Evolutionary conservation across 306 rosid genomes (phyloP).

Genomic region (Prunus campanulata): DNA sequence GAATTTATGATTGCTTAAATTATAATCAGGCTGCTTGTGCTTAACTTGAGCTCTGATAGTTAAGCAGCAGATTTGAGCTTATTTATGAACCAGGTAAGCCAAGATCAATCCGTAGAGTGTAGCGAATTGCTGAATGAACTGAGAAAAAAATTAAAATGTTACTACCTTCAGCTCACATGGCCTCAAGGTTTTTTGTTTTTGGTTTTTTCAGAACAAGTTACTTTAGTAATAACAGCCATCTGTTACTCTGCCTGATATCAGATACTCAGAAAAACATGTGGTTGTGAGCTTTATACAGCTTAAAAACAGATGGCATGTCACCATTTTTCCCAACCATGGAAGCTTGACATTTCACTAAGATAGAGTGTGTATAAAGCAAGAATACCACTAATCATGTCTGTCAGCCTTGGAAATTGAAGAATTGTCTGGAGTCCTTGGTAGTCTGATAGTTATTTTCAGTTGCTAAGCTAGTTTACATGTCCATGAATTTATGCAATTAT

Average conservation of each 20-base stretch:
- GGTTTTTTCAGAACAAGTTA: background rate
- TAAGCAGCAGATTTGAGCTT: too few species aligned
- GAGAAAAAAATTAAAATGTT: background rate
- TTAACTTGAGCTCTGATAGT: too few species aligned
- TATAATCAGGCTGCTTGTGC: too few species aligned
- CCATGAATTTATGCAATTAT: background rate
- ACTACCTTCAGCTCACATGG: background rate
- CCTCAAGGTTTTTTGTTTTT: background rate
- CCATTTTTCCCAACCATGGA: background rate
- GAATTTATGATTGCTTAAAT: too few species aligned
- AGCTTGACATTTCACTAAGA: background rate
- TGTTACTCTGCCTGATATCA: background rate
- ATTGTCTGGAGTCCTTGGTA: background rate
- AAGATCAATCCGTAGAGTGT: too few species aligned
- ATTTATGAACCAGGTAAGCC: too few species aligned
- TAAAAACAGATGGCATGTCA: background rate
- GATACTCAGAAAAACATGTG: background rate
- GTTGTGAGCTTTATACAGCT: background rate
- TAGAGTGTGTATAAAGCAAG: background rate
- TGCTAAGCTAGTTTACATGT: background rate
- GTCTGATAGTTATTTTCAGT: background rate
- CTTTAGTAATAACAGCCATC: background rate
- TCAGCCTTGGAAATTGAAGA: background rate
- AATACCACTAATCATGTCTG: background rate
- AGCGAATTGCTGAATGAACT: background rate